These are phyloP conservation scores for Austroboletus eburneus DNA, from an alignment of 768 basidiomycete species.

Conservation along the genomic window DNA sequence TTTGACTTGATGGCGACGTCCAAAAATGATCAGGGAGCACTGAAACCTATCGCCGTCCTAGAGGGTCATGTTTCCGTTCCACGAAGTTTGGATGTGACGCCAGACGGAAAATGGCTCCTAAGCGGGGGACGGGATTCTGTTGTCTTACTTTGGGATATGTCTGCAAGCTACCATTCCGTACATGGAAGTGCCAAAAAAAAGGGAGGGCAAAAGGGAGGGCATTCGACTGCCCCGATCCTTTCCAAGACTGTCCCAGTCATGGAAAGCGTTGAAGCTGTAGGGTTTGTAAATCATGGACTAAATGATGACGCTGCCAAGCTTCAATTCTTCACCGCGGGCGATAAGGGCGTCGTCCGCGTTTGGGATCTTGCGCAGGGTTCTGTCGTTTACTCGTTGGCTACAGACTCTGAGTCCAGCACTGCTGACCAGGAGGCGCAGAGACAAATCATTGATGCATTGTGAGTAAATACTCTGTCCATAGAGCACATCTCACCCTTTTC, in stretches of 20 bases:
- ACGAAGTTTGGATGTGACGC: constrained; percentile 79
- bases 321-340: constrained; percentile 85
- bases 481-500: constrained; percentile 15
- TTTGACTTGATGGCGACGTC: constrained; percentile 78
- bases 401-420: constrained; percentile 29
- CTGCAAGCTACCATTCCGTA: constrained; percentile 6
- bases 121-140: constrained; percentile 93
- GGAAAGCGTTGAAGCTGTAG: constrained; percentile 86
- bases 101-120: constrained; percentile 85
- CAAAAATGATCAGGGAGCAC: constrained; percentile 49
- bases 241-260: constrained; percentile 77
- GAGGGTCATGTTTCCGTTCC: constrained; percentile 97
- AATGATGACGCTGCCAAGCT: constrained; percentile 42
- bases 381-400: constrained; percentile 56
- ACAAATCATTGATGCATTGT: constrained; percentile 83
- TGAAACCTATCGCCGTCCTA: constrained; percentile 73
- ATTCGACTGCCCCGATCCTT: constrained; percentile 52
- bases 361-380: constrained; percentile 76
- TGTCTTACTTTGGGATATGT: constrained; percentile 87
- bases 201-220: too few relatives aligned
- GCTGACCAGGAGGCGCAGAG: constrained; percentile 72
- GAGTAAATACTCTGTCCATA: constrained; percentile 32
- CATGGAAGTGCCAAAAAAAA: constrained; percentile 23
- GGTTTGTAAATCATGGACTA: constrained; percentile 54
- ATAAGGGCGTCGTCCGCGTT: constrained; percentile 79